Evolutionary conservation across 164 flowering plant species (phyloP).

Genomic region (Chloranthus sessilifolius): DNA sequence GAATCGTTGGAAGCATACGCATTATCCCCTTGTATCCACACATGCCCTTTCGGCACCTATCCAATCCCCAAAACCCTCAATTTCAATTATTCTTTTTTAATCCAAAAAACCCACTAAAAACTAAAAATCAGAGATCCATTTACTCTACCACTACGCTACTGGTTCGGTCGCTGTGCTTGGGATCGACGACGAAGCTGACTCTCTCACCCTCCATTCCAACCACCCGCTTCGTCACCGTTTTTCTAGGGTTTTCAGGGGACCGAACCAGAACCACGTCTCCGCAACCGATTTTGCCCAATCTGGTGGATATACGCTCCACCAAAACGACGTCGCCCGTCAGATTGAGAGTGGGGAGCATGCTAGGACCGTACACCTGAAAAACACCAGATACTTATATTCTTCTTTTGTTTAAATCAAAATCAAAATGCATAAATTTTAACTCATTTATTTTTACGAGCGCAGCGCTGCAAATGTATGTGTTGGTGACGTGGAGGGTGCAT

Average conservation of each 20-base stretch:
- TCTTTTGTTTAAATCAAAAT: background rate
- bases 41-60: conserved; percentile 80
- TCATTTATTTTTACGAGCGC: conserved; percentile 23
- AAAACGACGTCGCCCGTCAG: conserved; percentile 39
- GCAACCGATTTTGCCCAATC: conserved; percentile 30
- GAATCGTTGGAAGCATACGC: conserved; percentile 55
- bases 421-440: background rate
- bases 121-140: background rate
- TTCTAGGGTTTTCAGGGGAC: conserved; percentile 59
- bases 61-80: conserved; percentile 3
- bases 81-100: background rate
- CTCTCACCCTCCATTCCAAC: conserved; percentile 59
- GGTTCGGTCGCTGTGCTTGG: conserved; percentile 20
- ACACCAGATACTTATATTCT: background rate
- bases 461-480: conserved; percentile 40
- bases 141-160: conserved; percentile 55
- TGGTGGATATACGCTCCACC: conserved; percentile 45
- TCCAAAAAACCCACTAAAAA: too few relatives aligned
- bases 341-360: conserved; percentile 76
- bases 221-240: conserved; percentile 45
- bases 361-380: conserved; percentile 70
- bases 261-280: conserved; percentile 60
- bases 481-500: conserved; percentile 52
- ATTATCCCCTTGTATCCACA: conserved; percentile 85
- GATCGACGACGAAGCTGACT: conserved; percentile 40